These are phyloP conservation scores for Pseudocercospora eumusae DNA, from an alignment of 2,329 filamentous ascomycete species.

Conservation along the genomic window DNA sequence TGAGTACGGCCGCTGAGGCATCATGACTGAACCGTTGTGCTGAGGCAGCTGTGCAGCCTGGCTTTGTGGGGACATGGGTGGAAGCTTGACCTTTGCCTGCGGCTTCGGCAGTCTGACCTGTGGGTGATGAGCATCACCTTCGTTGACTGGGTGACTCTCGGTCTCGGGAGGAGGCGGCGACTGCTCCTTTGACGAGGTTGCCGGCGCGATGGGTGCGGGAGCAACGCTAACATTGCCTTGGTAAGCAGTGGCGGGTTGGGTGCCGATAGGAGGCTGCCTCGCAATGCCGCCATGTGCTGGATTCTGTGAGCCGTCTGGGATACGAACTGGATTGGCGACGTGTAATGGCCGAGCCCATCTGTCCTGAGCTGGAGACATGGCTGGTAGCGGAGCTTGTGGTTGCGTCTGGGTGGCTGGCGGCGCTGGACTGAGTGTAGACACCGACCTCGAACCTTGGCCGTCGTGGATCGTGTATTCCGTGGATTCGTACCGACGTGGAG, in stretches of 20 bases:
- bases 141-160: constrained; percentile 70
- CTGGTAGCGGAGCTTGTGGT: constrained; percentile 34
- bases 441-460: constrained; percentile 31
- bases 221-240: constrained; percentile 28
- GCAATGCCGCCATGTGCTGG: constrained; percentile 34
- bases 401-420: constrained; percentile 41
- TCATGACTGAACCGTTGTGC: constrained; percentile 44
- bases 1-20: constrained; percentile 44
- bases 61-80: constrained; percentile 56
- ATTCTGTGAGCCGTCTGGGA: constrained; percentile 38
- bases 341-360: constrained; percentile 23
- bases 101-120: constrained; percentile 69
- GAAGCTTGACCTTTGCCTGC: constrained; percentile 77
- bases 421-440: constrained; percentile 33
- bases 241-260: constrained; percentile 28
- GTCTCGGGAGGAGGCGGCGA: constrained; percentile 69
- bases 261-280: constrained; percentile 35
- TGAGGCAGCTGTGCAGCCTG: constrained; percentile 43
- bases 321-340: constrained; percentile 37
- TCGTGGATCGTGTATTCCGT: constrained; percentile 38
- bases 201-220: constrained; percentile 31
- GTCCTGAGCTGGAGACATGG: constrained; percentile 31
- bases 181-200: constrained; percentile 30
- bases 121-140: constrained; percentile 65
- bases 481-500: constrained; percentile 32